Evolutionary conservation across 495 filamentous ascomycete species (phyloP).

Genomic region (Aspergillus bridgeri): DNA sequence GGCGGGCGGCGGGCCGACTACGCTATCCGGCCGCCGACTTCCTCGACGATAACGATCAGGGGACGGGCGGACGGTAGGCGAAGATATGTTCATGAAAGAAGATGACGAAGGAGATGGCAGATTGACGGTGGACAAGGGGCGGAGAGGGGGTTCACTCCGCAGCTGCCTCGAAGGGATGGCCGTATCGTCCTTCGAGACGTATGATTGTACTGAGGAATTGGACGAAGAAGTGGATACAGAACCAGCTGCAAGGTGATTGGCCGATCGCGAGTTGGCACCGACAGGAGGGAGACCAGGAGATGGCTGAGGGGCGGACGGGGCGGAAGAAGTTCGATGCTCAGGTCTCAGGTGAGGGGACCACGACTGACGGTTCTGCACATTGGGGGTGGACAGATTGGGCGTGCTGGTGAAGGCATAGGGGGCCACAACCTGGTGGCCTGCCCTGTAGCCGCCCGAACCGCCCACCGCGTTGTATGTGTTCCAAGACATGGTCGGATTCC

Average conservation of each 20-base stretch:
- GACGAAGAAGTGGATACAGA: constrained; percentile 59
- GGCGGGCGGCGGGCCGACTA: constrained; percentile 40
- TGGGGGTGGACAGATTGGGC: constrained; percentile 59
- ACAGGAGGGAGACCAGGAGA: constrained; percentile 43
- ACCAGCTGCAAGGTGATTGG: constrained; percentile 57
- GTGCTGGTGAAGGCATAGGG: constrained; percentile 84
- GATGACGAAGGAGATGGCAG: constrained; percentile 39
- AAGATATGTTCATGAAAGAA: constrained; percentile 42
- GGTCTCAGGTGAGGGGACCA: constrained; percentile 58
- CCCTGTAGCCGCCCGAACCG: constrained; percentile 63
- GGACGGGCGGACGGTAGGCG: constrained; percentile 53
- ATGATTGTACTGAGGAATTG: constrained; percentile 38
- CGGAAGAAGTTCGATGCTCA: constrained; percentile 65
- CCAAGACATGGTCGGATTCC: constrained; percentile 56
- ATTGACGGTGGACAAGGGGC: constrained; percentile 52
- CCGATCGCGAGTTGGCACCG: constrained; percentile 40
- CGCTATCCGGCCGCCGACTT: constrained; percentile 47
- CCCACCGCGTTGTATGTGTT: constrained; percentile 59
- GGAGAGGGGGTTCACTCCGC: constrained; percentile 35
- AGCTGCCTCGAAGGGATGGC: constrained; percentile 41
- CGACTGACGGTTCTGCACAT: constrained; percentile 53
- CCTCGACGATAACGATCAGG: constrained; percentile 66
- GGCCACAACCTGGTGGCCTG: constrained; percentile 62
- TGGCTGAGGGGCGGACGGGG: constrained; percentile 52
- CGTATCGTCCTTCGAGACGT: constrained; percentile 48